phyloP scores from a whole-genome alignment of 345 rosid species.

The Ricinus communis region DNA sequence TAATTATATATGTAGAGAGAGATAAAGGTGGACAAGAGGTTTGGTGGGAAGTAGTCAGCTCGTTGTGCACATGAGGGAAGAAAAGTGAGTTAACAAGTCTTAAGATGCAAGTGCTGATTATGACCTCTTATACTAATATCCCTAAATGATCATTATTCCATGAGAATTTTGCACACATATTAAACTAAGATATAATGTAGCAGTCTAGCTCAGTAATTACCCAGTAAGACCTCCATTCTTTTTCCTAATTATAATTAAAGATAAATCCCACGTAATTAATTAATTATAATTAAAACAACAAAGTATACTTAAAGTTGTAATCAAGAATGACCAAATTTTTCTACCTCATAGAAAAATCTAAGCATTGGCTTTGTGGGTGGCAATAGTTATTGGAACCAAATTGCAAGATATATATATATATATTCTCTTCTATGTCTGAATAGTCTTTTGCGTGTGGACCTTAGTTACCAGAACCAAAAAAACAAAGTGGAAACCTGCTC shows the following conservation, averaged over 20 bases:
- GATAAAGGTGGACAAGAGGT: slow-evolving; percentile 17
- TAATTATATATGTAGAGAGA: too few relatives aligned
- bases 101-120: background rate
- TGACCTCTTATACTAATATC: background rate
- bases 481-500: background rate
- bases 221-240: too few relatives aligned
- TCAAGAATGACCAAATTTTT: slow-evolving; percentile 3
- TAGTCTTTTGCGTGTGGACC: slow-evolving; percentile 25
- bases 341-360: slow-evolving; percentile 3
- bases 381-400: slow-evolving; percentile 11
- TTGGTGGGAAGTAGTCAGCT: slow-evolving; percentile 25
- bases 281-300: too few relatives aligned
- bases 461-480: background rate
- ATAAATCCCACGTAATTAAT: background rate
- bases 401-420: too few relatives aligned
- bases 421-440: slow-evolving; percentile 11
- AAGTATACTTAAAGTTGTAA: too few relatives aligned
- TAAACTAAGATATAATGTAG: too few relatives aligned
- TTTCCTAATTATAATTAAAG: too few relatives aligned
- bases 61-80: slow-evolving; percentile 19
- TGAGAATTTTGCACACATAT: too few relatives aligned
- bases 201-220: too few relatives aligned
- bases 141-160: too few relatives aligned
- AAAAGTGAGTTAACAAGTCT: background rate
- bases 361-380: slow-evolving; percentile 17